Percentiles rank a stretch among this genome's conserved stretches.
Evolutionary conservation across 208 protist genomes (phyloP).

Genomic region (Wallacemonas rigidus): DNA sequence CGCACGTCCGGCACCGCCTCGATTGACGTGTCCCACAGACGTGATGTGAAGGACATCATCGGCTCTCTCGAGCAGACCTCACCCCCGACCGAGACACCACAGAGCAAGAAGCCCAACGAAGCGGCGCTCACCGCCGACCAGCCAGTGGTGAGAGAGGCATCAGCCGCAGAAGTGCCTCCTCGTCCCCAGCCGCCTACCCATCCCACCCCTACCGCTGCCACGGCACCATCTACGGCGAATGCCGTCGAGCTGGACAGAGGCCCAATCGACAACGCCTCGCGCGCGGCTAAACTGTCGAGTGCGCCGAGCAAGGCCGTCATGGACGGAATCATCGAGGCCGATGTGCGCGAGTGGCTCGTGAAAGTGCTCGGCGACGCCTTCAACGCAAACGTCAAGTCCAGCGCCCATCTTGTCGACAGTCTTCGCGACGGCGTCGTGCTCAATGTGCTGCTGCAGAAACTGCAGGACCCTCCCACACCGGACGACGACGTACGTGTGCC

Average conservation of each 20-base stretch:
- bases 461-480: conserved; percentile 51
- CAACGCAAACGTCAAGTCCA: conserved; percentile 35
- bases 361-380: conserved; percentile 50
- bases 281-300: conserved; percentile 22
- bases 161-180: not conserved
- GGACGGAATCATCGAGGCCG: conserved; percentile 60
- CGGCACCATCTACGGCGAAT: not conserved
- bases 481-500: conserved; percentile 54
- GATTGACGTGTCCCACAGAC: not conserved
- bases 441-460: conserved; percentile 66
- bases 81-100: not conserved
- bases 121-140: too few species aligned
- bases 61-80: not conserved
- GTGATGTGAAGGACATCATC: conserved; percentile 9
- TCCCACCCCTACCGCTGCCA: not conserved
- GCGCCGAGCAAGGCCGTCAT: conserved; percentile 36
- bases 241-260: conserved; percentile 3
- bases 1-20: not conserved
- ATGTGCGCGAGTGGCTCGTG: conserved; percentile 67
- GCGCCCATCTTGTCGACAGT: conserved; percentile 62
- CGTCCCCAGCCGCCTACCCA: not conserved
- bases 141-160: too few species aligned
- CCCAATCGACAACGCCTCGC: conserved; percentile 8
- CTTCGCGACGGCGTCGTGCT: conserved; percentile 70
- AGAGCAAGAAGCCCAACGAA: not conserved